A percentile compares a stretch with the other conserved stretches of the same genome.
Evolutionary conservation across 202 grass and related monocot species (phyloP).

Genomic region (Zizania palustris): DNA sequence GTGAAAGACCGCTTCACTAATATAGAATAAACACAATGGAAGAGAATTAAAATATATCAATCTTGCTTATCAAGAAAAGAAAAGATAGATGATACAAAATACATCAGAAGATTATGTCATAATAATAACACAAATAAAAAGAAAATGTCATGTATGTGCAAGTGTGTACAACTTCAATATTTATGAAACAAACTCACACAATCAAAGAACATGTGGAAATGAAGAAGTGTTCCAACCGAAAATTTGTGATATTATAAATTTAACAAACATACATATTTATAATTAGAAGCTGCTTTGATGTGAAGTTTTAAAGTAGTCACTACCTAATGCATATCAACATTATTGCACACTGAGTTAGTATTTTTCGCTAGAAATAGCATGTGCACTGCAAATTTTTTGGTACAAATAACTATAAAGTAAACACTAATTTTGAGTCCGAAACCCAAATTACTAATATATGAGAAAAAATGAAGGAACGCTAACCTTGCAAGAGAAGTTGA

Average conservation of each 20-base stretch:
- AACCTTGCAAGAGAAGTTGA: slow-evolving; percentile 94
- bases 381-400: background rate
- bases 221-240: background rate
- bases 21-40: background rate
- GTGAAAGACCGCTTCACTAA: background rate
- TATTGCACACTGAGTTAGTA: background rate
- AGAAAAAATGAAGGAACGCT: slow-evolving; percentile 27
- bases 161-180: background rate
- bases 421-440: background rate
- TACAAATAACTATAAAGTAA: background rate
- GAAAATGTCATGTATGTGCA: too few relatives aligned
- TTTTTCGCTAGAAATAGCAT: background rate
- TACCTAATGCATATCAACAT: background rate
- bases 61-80: background rate
- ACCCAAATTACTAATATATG: background rate
- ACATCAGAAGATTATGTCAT: slow-evolving; percentile 1
- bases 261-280: background rate
- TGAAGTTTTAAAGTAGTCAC: background rate
- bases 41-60: background rate
- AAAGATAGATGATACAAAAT: background rate
- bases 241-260: background rate
- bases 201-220: background rate
- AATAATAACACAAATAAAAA: background rate
- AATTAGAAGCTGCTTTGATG: background rate
- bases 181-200: slow-evolving; percentile 2